Evolutionary conservation across 495 filamentous ascomycete species (phyloP).

Genomic region (Lasiosphaeriaceae sp.): DNA sequence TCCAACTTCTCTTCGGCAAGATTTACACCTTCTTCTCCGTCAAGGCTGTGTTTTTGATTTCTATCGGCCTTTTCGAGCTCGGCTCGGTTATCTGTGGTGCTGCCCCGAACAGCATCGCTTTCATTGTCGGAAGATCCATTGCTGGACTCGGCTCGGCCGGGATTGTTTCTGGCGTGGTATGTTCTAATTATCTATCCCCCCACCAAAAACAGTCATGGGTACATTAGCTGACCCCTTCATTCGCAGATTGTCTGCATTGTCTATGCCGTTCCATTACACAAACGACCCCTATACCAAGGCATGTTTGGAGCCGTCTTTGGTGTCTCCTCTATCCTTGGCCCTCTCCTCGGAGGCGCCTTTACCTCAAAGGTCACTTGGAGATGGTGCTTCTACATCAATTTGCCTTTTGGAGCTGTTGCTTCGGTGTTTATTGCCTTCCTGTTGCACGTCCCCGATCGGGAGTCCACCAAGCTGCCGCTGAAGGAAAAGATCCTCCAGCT

Average conservation of each 20-base stretch:
- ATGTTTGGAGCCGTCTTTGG: conserved; percentile 52
- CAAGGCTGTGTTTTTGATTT: conserved; percentile 38
- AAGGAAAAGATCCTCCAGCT: conserved; percentile 51
- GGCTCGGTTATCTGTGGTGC: conserved; percentile 55
- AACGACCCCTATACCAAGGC: conserved; percentile 41
- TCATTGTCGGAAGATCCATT: conserved; percentile 56
- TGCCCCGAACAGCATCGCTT: conserved; percentile 45
- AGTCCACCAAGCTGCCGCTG: conserved; percentile 36
- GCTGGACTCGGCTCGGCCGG: conserved; percentile 46
- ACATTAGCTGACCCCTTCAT: conserved; percentile 11
- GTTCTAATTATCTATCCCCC: not conserved
- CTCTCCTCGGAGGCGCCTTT: conserved; percentile 54
- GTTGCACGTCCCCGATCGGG: conserved; percentile 42
- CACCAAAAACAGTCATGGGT: not conserved
- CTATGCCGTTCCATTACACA: conserved; percentile 42
- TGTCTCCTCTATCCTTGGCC: conserved; percentile 64
- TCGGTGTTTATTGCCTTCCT: conserved; percentile 56
- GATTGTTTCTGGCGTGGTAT: conserved; percentile 29
- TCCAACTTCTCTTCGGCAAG: conserved; percentile 48
- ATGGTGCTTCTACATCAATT: conserved; percentile 77
- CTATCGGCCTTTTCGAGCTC: conserved; percentile 45
- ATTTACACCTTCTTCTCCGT: conserved; percentile 45
- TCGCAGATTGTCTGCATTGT: conserved; percentile 38
- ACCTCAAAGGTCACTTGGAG: conserved; percentile 61
- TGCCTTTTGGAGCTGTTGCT: conserved; percentile 63